Base-by-base conservation (phyloP, 2,329 filamentous ascomycete genomes). In the Arachnopeziza araneosa region DNA sequence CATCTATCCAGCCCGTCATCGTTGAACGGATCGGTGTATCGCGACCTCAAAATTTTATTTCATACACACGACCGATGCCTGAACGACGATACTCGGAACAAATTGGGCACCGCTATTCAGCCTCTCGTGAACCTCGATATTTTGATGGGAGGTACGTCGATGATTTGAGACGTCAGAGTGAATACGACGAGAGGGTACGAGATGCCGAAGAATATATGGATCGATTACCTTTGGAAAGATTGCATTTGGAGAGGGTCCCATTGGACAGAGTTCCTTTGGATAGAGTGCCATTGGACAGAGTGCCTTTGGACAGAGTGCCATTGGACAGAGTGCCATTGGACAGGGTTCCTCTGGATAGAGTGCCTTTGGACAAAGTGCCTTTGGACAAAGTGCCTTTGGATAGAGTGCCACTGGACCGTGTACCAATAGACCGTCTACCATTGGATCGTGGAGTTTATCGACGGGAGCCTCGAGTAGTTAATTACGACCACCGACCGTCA, bases 131-230 rank as follows among this genome's bases (percentile, higher is more conserved):
- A 23, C 57, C 54, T 54, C 52, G 52, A 24, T 62, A 62, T 26
- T 17, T 24, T 17, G 61, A 66, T 10, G 60, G 65, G 3, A 59
- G 62, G 56, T 66, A 60, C n/a, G 7, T 60, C 26, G 61, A 66
- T 24, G 60, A 63, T 9, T 55, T 60, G 14, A 36, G 58, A 32
- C 50, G 32, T 36, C 60, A 63, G 23, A 19, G 17, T 44, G 56
- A 61, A 50, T 57, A 56, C n/a, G 55, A 54, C 19, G 26, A 21
- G 21, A 59, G 30, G 24, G 51, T 53, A 17, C 61, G 58, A 36
- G 59, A 62, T 7, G 65, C 60, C 26, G 64, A 67, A 50, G 64
- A 67, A 1, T 68, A 68, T 44, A 67, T 68, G 4, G 52, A 54
- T 4, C n/a, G 63, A 63, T 10, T 44, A 12, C 36, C 36, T 8